These are phyloP conservation scores for Akanthomyces dipterigenus DNA, from an alignment of 2,329 filamentous ascomycete genomes.

Conservation along the genomic window DNA sequence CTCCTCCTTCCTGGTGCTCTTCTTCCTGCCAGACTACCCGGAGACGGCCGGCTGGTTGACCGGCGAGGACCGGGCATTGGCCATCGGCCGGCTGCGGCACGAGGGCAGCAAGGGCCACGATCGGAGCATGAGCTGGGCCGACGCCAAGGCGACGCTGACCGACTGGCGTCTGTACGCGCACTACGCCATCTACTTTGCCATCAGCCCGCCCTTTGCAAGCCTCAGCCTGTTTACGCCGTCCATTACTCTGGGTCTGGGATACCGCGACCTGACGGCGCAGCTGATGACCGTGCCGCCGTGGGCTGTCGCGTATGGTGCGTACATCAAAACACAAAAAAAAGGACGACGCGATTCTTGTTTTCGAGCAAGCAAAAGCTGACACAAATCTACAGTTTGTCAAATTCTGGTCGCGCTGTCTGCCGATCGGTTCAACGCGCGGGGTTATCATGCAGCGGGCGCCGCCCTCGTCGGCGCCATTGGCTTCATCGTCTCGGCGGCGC, in stretches of 20 bases:
- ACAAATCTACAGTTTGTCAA: slow-evolving; percentile 26
- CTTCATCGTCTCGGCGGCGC: slow-evolving; percentile 55
- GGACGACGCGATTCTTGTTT: background rate
- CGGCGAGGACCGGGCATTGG: slow-evolving; percentile 51
- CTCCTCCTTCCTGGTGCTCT: slow-evolving; percentile 55
- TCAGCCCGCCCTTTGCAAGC: slow-evolving; percentile 50
- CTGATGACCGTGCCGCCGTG: slow-evolving; percentile 62
- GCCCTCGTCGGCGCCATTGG: slow-evolving; percentile 39
- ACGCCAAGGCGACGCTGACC: slow-evolving; percentile 62
- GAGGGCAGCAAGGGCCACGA: slow-evolving; percentile 52
- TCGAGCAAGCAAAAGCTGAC: background rate
- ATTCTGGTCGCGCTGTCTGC: slow-evolving; percentile 49
- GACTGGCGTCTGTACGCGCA: slow-evolving; percentile 63
- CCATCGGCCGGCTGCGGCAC: slow-evolving; percentile 33
- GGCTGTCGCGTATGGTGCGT: slow-evolving; percentile 48
- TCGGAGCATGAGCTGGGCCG: slow-evolving; percentile 55
- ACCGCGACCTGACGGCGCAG: slow-evolving; percentile 48
- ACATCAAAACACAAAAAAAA: background rate
- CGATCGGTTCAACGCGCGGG: slow-evolving; percentile 53
- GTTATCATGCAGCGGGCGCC: slow-evolving; percentile 35
- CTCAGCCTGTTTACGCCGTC: slow-evolving; percentile 57
- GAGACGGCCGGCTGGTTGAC: slow-evolving; percentile 58
- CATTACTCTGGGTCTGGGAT: slow-evolving; percentile 49
- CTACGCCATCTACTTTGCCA: slow-evolving; percentile 48
- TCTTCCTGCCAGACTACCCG: slow-evolving; percentile 62